Evolutionary conservation across 2,329 filamentous ascomycete species (phyloP).

Genomic region (Talaromyces sp.): DNA sequence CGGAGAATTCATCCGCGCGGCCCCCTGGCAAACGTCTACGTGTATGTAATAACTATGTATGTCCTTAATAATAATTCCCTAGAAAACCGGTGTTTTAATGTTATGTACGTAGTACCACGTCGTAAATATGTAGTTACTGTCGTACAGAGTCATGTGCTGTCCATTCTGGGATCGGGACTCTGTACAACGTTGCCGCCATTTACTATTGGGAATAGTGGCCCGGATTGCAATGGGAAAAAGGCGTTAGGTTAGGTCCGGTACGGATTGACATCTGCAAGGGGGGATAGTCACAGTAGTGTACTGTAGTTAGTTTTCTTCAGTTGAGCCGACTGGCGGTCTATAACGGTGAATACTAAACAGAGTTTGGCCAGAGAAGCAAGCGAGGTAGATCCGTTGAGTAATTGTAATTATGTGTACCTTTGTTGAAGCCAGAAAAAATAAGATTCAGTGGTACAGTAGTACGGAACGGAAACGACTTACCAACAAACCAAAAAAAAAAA

Average conservation of each 20-base stretch:
- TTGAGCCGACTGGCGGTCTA: neutral
- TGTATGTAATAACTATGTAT: neutral
- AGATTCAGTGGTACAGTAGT: neutral
- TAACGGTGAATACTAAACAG: neutral
- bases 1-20: neutral
- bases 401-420: no score
- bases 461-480: neutral
- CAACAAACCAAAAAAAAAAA: neutral
- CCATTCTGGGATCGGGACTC: neutral
- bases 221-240: neutral
- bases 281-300: neutral
- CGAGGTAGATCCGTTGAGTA: neutral
- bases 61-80: neutral
- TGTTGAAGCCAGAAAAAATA: neutral
- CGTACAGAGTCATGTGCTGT: neutral
- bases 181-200: neutral
- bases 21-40: neutral
- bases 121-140: no score
- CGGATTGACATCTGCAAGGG: neutral
- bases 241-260: neutral
- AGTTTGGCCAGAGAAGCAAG: neutral
- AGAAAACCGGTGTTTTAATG: neutral
- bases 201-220: neutral
- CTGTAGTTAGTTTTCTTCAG: neutral
- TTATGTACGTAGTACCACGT: no score